Conservation (phyloP, 108 stramenopile genomes). For the Asterionellopsis glacialis region DNA sequence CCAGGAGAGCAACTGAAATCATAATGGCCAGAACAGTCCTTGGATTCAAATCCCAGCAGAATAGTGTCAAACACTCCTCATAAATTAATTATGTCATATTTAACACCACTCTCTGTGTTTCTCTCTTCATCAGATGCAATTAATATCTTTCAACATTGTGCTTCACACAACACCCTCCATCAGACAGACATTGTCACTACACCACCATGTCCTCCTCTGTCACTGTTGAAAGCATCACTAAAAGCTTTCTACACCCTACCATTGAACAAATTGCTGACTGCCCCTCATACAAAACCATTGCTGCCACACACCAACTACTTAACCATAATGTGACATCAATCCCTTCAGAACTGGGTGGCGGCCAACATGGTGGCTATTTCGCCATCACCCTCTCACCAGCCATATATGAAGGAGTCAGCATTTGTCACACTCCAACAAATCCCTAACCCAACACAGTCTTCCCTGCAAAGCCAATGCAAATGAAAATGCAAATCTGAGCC, state of each 20-base stretch:
- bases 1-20: too few relatives aligned
- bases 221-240: neutral
- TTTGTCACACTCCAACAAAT: neutral
- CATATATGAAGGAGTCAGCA: neutral
- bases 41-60: too few relatives aligned
- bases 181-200: too few relatives aligned
- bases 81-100: too few relatives aligned
- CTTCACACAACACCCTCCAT: too few relatives aligned
- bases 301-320: neutral
- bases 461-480: neutral
- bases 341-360: conserved; percentile 22
- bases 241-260: neutral
- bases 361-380: conserved; percentile 16
- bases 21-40: too few relatives aligned
- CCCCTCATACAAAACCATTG: conserved; percentile 1
- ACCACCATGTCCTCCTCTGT: too few relatives aligned
- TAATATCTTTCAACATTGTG: too few relatives aligned
- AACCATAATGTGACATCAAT: conserved; percentile 20
- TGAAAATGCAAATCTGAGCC: conserved; percentile 1
- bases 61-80: too few relatives aligned
- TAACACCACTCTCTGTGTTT: too few relatives aligned
- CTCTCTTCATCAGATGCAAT: too few relatives aligned
- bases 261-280: neutral
- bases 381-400: conserved; percentile 7
- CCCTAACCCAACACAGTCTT: neutral